Conservation (phyloP, 306 rosid species). For the Coriaria nepalensis region DNA sequence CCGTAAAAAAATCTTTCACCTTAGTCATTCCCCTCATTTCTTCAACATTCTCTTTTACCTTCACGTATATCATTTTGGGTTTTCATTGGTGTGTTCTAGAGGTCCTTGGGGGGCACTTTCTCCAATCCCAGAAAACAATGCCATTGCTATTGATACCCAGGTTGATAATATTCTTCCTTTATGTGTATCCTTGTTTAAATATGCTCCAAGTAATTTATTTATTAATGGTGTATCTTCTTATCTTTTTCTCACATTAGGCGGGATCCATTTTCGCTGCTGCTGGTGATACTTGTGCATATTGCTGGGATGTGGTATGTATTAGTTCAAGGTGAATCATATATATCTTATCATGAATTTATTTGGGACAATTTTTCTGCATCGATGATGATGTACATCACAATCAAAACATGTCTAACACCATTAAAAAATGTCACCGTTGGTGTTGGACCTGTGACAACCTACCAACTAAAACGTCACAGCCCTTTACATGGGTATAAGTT, state of each 20-base stretch:
- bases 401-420: no score
- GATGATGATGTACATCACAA: no score
- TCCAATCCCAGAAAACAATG: conserved; percentile 93
- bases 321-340: conserved; percentile 43
- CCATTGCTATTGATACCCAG: conserved; percentile 61
- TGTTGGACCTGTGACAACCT: no score
- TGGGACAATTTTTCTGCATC: no score
- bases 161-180: conserved; percentile 17
- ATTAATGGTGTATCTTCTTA: conserved; percentile 8
- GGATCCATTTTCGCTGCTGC: conserved; percentile 81
- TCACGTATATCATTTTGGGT: no score
- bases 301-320: conserved; percentile 97
- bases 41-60: no score
- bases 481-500: no score
- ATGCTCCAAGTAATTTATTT: not conserved
- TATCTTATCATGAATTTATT: no score
- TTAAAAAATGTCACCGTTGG: no score
- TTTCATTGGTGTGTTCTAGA: conserved; percentile 37
- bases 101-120: conserved; percentile 99
- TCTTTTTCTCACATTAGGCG: conserved; percentile 35
- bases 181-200: not conserved
- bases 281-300: conserved; percentile 88
- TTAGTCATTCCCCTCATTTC: no score
- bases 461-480: no score
- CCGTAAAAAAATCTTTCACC: no score